Conservation (phyloP, 2,329 filamentous ascomycete genomes). For the Chrysoporthe cubensis region DNA sequence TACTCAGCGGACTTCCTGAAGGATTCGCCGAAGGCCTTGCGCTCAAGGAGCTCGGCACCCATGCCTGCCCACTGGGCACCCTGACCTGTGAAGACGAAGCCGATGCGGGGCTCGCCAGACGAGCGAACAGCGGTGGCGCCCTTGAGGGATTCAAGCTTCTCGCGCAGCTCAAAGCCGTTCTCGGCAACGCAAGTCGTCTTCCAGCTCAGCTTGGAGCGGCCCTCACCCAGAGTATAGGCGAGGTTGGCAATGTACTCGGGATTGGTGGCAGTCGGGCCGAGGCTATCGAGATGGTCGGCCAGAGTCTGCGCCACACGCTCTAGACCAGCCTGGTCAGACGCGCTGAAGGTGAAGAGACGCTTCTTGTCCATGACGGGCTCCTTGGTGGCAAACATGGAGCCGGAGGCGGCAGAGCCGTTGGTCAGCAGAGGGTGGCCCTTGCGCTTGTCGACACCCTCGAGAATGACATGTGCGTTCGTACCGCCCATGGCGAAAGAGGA, state of each 20-base stretch:
- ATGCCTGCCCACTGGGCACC: slow-evolving; percentile 28
- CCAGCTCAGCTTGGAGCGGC: slow-evolving; percentile 24
- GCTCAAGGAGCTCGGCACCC: slow-evolving; percentile 32
- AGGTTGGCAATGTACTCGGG: slow-evolving; percentile 44
- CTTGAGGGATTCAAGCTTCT: slow-evolving; percentile 37
- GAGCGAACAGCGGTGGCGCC: slow-evolving; percentile 21
- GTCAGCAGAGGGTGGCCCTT: slow-evolving; percentile 24
- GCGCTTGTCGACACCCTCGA: slow-evolving; percentile 24
- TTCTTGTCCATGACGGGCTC: slow-evolving; percentile 29
- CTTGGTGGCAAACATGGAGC: slow-evolving; percentile 18
- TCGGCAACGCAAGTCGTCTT: slow-evolving; percentile 48
- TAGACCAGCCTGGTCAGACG: slow-evolving; percentile 39
- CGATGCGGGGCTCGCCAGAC: slow-evolving; percentile 22
- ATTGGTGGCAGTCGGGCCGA: slow-evolving; percentile 32
- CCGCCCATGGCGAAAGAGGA: slow-evolving; percentile 21
- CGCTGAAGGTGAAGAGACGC: slow-evolving; percentile 49
- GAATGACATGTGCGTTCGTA: slow-evolving; percentile 21
- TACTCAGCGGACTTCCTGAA: slow-evolving; percentile 20
- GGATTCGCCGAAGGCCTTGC: slow-evolving; percentile 27
- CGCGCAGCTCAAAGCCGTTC: slow-evolving; percentile 49
- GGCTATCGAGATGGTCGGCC: slow-evolving; percentile 43
- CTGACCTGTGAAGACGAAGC: slow-evolving; percentile 28
- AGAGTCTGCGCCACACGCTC: slow-evolving; percentile 41
- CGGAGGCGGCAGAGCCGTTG: slow-evolving; percentile 4
- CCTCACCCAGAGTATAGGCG: slow-evolving; percentile 49